Percentiles rank a stretch among this genome's conserved stretches.
Conservation (phyloP, 2,329 filamentous ascomycete genomes). For the Chaetomium globosum region DNA sequence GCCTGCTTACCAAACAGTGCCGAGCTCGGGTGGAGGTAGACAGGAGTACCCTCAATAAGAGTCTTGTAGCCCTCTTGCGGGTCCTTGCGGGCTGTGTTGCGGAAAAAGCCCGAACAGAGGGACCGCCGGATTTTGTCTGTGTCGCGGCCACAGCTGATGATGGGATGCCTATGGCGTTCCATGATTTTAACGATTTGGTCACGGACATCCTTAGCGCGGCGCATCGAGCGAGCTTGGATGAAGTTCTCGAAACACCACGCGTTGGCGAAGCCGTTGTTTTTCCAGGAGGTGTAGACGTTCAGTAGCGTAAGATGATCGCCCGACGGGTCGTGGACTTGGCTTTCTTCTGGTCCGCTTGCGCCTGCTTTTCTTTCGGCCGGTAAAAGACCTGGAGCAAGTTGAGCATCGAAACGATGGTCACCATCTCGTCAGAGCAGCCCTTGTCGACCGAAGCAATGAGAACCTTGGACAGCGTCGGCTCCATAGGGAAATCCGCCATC, state of each 20-base stretch:
- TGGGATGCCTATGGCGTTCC: conserved; percentile 80
- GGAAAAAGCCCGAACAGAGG: conserved; percentile 91
- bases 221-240: conserved; percentile 88
- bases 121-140: conserved; percentile 86
- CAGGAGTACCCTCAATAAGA: conserved; percentile 88
- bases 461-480: conserved; percentile 86
- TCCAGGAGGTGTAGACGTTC: conserved; percentile 98
- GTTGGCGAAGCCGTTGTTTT: conserved; percentile 75
- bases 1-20: conserved; percentile 93
- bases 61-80: conserved; percentile 98
- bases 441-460: conserved; percentile 86
- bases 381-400: conserved; percentile 87
- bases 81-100: conserved; percentile 91
- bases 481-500: conserved; percentile 99
- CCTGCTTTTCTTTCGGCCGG: conserved; percentile 94
- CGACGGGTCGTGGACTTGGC: conserved; percentile 90
- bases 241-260: conserved; percentile 99
- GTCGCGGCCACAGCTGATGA: conserved; percentile 83
- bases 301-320: conserved; percentile 93
- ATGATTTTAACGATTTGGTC: conserved; percentile 93
- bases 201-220: conserved; percentile 85
- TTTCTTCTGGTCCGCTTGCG: conserved; percentile 96
- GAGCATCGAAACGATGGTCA: conserved; percentile 94
- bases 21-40: conserved; percentile 90
- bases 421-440: conserved; percentile 87